These are phyloP conservation scores for Microbotryomycetes sp. DNA, from an alignment of 1,284 basidiomycete genomes.

Conservation along the genomic window DNA sequence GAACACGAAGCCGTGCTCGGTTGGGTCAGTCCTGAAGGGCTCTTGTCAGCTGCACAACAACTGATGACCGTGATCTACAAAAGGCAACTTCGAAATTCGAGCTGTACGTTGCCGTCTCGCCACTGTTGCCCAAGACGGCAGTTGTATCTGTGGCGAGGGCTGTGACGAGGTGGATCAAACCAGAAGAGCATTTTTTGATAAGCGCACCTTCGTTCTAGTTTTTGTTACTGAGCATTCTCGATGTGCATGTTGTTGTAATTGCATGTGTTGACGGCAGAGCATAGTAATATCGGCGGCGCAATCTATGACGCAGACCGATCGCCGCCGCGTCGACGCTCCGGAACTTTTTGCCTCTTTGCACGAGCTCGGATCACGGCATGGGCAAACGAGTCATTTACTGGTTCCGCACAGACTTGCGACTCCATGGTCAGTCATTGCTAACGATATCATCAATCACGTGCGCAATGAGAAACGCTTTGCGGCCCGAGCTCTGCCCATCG, in stretches of 20 bases:
- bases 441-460: not conserved
- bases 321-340: too few relatives aligned
- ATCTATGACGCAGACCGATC: too few relatives aligned
- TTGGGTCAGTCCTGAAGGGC: slow-evolving; percentile 58
- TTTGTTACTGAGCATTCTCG: not conserved
- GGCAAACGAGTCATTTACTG: slow-evolving; percentile 43
- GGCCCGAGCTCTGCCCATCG: too few relatives aligned
- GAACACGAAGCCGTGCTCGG: slow-evolving; percentile 81
- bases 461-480: too few relatives aligned
- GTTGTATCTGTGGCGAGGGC: slow-evolving; percentile 79
- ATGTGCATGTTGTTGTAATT: not conserved
- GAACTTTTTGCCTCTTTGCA: too few relatives aligned
- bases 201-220: slow-evolving; percentile 35
- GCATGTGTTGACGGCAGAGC: too few relatives aligned
- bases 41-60: too few relatives aligned
- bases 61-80: not conserved
- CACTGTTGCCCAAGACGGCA: slow-evolving; percentile 74
- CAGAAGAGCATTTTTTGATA: slow-evolving; percentile 65
- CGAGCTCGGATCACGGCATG: not conserved
- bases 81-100: slow-evolving; percentile 91
- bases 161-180: slow-evolving; percentile 81
- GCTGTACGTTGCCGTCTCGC: slow-evolving; percentile 75
- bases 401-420: slow-evolving; percentile 49
- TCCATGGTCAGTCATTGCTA: slow-evolving; percentile 38
- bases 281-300: too few relatives aligned